phyloP scores from a whole-genome alignment of 768 basidiomycete species.

The Glaciozyma antarctica region DNA sequence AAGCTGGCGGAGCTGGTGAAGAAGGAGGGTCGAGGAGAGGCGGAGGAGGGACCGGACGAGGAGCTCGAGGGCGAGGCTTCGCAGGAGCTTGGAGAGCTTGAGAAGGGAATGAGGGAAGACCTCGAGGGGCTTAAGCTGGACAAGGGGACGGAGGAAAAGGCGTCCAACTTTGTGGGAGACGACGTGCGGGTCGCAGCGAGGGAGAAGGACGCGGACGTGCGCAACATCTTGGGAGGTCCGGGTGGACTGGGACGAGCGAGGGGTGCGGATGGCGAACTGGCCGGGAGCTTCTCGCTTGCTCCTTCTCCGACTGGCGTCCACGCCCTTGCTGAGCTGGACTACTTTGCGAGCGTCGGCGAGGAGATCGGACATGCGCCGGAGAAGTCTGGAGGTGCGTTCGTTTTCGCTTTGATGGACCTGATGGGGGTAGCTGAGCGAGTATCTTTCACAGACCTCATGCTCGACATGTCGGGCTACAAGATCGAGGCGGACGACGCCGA shows the following conservation, averaged over 20 bases:
- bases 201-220: slow-evolving; percentile 14
- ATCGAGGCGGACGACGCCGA: slow-evolving; percentile 36
- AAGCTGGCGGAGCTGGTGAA: slow-evolving; percentile 7
- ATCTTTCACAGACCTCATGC: slow-evolving; percentile 53
- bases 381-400: slow-evolving; percentile 18
- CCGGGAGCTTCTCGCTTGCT: slow-evolving; percentile 6
- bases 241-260: slow-evolving; percentile 6
- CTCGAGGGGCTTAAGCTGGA: slow-evolving; percentile 11
- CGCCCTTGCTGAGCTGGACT: neutral
- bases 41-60: slow-evolving; percentile 53
- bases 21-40: neutral
- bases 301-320: neutral
- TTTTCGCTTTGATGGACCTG: neutral
- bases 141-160: neutral
- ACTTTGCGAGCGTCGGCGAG: neutral
- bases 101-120: neutral
- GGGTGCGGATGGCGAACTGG: neutral
- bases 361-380: slow-evolving; percentile 10
- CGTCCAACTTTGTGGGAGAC: slow-evolving; percentile 10
- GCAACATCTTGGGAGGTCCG: slow-evolving; percentile 5
- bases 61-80: slow-evolving; percentile 11
- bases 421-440: neutral
- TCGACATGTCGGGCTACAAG: slow-evolving; percentile 79
- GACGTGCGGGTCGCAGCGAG: slow-evolving; percentile 24
- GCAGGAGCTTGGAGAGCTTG: slow-evolving; percentile 11